Base-by-base conservation (phyloP, 1,139 yeast species). In the Geotrichum phurueaensis region DNA sequence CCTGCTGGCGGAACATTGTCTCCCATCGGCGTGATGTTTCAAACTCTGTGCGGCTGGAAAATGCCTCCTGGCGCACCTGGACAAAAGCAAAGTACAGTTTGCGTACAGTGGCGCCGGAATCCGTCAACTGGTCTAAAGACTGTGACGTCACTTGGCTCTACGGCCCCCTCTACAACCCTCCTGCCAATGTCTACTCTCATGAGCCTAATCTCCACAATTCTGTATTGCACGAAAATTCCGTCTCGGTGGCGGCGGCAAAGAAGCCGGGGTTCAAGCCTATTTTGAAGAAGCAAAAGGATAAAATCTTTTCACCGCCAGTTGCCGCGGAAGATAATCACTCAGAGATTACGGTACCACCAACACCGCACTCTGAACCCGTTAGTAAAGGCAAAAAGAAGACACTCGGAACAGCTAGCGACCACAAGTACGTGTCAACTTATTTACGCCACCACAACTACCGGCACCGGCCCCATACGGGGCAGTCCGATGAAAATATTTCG, bases 1-100 rank as follows among this genome's bases (percentile, higher is more conserved):
- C 89, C 67, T 89, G 96, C 48, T 94, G 99, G 99, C 81, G 97
- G 65, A 94, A 94, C 72, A 88, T 94, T 64, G 92, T 90, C 55
- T 77, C 85, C 65, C 86, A 89, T 68, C 82, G 96, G 58, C 87
- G 88, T 58, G 79, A 76, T 60, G 76, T 78, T 67, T 79, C 80
- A 50, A 79, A 82, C 81, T 73, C 81, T n/a, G 84, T 84, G 7
- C 79, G 96, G 54, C 79, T 87, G 57, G 96, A 87, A 72, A 87
- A 87, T 71, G 95, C 95, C 2, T 82, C 88, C 59, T 87, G 96
- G 96, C 79, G 96, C 70, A 87, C 94, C 7, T 87, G 96, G 96
- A 90, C 94, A 23, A 91, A 87, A 74, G 84, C 91, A 63, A 81
- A 87, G 68, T 80, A 84, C 62, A 83, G 85, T 65, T 79, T 87